Base-by-base conservation (phyloP, 768 basidiomycete genomes). In the Termitomyces sp. region DNA sequence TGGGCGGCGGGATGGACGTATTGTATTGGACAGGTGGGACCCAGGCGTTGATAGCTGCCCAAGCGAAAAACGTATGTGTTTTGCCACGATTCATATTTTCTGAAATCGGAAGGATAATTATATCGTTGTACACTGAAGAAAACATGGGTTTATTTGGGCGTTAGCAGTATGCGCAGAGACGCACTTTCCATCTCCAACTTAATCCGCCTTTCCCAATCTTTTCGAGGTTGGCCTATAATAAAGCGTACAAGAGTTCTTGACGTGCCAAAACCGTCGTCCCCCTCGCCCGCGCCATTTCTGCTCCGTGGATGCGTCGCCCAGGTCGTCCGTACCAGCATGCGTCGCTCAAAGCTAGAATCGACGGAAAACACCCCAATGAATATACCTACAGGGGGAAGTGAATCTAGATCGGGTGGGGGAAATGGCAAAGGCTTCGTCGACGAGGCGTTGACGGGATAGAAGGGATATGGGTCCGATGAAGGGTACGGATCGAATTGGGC, bases 1-100 rank as follows among this genome's bases (percentile, higher is more conserved):
- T 70, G 11, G 81, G 82, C 4, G 80, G 76, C 3, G 74, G 71
- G 37, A 72, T 66, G 41, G 77, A 75, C 53, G 77, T 73, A 62
- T 81, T 75, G 64, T 72, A 70, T 68, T 88, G 87, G 41, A 89
- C 77, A 20, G 91, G 87, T 44, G 94, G 94, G 0, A 98, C 93
- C 83, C 91, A 94, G 11, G 94, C 94, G 65, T 91, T 87, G 67
- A 87, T 82, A 39, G 91, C 84, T 5, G 95, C 93, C 96, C 96
- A 98, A 15, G 85, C 83, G 77, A 95, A 98, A 75, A 88, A 98
- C 2, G 88, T 84, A 68, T 96, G 81, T 5, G 91, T 91, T 73
- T 98, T 98, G 58, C 96, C 96, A 50, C 82, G 76, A 72, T 98
- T 98, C 96, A 98, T 98, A 72, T 98, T 97, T 75, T 98, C 96